Conservation (phyloP, 306 rosid species). For the Dryas alaskensis region DNA sequence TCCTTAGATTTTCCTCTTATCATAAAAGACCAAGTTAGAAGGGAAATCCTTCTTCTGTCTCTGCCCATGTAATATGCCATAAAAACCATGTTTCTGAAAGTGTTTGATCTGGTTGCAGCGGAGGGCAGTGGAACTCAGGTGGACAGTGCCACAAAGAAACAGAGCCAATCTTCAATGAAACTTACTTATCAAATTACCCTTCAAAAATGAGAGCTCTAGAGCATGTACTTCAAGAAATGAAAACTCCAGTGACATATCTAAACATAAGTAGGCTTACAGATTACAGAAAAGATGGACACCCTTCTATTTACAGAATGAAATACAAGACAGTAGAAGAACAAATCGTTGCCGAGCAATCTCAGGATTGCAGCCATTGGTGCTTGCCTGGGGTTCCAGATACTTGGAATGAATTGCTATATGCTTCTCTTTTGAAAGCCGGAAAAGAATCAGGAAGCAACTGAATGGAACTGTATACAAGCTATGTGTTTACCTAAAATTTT, state of each 20-base stretch:
- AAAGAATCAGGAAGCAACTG: slow-evolving; percentile 26
- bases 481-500: not conserved
- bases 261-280: slow-evolving; percentile 85
- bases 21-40: not conserved
- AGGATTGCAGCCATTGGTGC: slow-evolving; percentile 75
- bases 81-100: not conserved
- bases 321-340: slow-evolving; percentile 40
- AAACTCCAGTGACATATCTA: slow-evolving; percentile 63
- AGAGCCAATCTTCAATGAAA: slow-evolving; percentile 61
- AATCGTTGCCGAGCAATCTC: slow-evolving; percentile 35
- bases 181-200: slow-evolving; percentile 57
- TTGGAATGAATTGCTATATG: slow-evolving; percentile 59
- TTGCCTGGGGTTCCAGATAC: slow-evolving; percentile 70
- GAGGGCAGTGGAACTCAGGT: slow-evolving; percentile 97
- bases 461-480: not conserved
- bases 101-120: slow-evolving; percentile 51
- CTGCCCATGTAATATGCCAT: not conserved
- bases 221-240: slow-evolving; percentile 57
- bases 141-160: slow-evolving; percentile 83
- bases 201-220: slow-evolving; percentile 85
- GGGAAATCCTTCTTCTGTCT: not conserved
- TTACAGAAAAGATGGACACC: slow-evolving; percentile 90
- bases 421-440: slow-evolving; percentile 35
- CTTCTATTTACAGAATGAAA: slow-evolving; percentile 62
- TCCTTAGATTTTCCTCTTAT: not conserved